Conservation (phyloP, 805 yeast species). For the Lipomyces starkeyi region DNA sequence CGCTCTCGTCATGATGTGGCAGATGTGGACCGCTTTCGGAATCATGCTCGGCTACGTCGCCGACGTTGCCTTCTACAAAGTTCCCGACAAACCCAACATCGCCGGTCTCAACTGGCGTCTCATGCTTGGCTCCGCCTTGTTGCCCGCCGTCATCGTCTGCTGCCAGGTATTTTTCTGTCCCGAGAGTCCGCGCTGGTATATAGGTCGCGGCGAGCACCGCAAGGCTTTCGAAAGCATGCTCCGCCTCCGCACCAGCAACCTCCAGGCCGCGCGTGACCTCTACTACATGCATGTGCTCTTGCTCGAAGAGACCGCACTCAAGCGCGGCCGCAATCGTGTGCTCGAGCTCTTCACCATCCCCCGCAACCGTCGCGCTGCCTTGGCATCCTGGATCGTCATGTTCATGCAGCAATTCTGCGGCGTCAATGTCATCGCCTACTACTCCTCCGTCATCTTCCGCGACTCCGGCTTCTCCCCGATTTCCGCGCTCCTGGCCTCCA, state of each 20-base stretch:
- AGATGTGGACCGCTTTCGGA: slow-evolving; percentile 76
- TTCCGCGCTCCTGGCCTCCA: slow-evolving; percentile 74
- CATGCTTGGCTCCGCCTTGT: slow-evolving; percentile 68
- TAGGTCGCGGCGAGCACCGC: slow-evolving; percentile 56
- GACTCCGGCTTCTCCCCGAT: slow-evolving; percentile 68
- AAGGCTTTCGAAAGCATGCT: slow-evolving; percentile 59
- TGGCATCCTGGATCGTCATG: slow-evolving; percentile 82
- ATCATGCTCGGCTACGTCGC: slow-evolving; percentile 70
- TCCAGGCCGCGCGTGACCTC: slow-evolving; percentile 70
- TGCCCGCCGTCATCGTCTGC: slow-evolving; percentile 62
- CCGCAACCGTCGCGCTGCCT: slow-evolving; percentile 81
- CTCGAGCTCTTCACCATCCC: slow-evolving; percentile 63
- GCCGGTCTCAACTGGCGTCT: slow-evolving; percentile 58
- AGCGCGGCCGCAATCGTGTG: slow-evolving; percentile 47
- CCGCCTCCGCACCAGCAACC: slow-evolving; percentile 53
- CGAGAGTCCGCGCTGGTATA: slow-evolving; percentile 74
- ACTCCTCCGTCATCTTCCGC: slow-evolving; percentile 75
- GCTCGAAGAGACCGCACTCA: slow-evolving; percentile 51
- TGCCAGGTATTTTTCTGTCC: slow-evolving; percentile 63
- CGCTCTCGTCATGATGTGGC: slow-evolving; percentile 73
- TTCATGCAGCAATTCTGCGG: slow-evolving; percentile 94
- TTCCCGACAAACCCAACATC: slow-evolving; percentile 41
- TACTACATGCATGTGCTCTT: slow-evolving; percentile 62
- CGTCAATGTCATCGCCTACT: slow-evolving; percentile 84
- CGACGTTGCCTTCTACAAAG: slow-evolving; percentile 61